phyloP scores from a whole-genome alignment of 2,329 filamentous ascomycete species.

The Penicillium sp. region DNA sequence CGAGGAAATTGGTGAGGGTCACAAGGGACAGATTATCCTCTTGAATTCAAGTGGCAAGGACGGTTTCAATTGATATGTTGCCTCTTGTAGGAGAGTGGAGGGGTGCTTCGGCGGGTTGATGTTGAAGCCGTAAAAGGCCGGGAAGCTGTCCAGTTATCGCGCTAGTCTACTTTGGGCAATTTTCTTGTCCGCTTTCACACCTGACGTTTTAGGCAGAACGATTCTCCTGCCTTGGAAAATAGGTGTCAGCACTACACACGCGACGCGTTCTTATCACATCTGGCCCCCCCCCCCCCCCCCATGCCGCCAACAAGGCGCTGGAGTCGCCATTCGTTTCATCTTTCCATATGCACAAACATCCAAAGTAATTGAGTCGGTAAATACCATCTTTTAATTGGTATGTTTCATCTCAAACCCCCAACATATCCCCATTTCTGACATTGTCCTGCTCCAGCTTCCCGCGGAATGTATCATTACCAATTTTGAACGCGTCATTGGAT shows the following conservation, averaged over 20 bases:
- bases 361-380: neutral
- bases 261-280: constrained; percentile 31
- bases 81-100: constrained; percentile 27
- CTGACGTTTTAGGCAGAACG: constrained; percentile 20
- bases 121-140: constrained; percentile 42
- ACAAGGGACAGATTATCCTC: constrained; percentile 16
- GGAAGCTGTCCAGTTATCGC: constrained; percentile 27
- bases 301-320: constrained; percentile 12
- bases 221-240: constrained; percentile 15
- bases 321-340: constrained; percentile 16
- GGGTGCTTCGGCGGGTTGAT: constrained; percentile 34
- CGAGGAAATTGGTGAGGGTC: neutral
- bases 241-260: constrained; percentile 29
- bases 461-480: constrained; percentile 28
- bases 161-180: constrained; percentile 31
- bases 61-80: constrained; percentile 29
- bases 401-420: neutral
- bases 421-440: constrained; percentile 13
- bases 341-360: constrained; percentile 2
- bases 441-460: constrained; percentile 13
- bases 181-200: constrained; percentile 28
- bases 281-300: neutral
- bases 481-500: constrained; percentile 17
- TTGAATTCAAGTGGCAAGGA: constrained; percentile 9
- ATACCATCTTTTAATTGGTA: constrained; percentile 1